Base-by-base conservation (phyloP, 306 rosid species). In the Quercus suber region DNA sequence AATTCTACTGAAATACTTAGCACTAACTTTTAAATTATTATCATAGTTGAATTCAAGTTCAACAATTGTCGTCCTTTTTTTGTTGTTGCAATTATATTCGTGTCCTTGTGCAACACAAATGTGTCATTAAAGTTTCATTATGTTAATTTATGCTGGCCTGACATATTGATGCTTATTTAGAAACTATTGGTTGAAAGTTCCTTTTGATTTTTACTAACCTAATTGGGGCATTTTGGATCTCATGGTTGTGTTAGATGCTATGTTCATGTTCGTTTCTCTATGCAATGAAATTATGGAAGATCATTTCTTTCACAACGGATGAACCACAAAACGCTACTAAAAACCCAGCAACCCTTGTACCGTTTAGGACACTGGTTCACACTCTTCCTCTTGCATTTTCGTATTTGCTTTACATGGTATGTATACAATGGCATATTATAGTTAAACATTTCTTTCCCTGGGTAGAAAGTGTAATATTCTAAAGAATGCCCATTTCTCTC, bases 331-430 rank as follows among this genome's bases (percentile, higher is more conserved):
- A 74, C 78, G 81, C 53, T 52, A 73, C 85, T 31, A 69, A 81
- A 43, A 89, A 85, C 52, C 85, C 90, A 76, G 72, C 80, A 61
- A 76, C 72, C 31, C 79, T 88, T 21, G 86, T 92, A 59, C 77
- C 92, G 9, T 58, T 82, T 45, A 84, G 57, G 84, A 86, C 85
- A 75, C 65, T 90, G 78, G 80, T 41, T 64, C 88, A 81, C 64
- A 85, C 91, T 37, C 78, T 90, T 84, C 97, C 94, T 68, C 91
- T 92, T 63, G 88, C 91, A 52, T 58, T 90, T 58, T 78, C 89
- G 21, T 92, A 87, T 76, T 82, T 92, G 86, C 80, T 88, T 59
- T 90, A 75, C 77, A 89, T 90, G 90, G 97, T 90, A 81, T 80
- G 91, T 71, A 76, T 37, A 30, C 69, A 20, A 31, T 65, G 67